phyloP scores from a whole-genome alignment of 768 basidiomycete genomes.

The Boletus rufocinnamomeus region DNA sequence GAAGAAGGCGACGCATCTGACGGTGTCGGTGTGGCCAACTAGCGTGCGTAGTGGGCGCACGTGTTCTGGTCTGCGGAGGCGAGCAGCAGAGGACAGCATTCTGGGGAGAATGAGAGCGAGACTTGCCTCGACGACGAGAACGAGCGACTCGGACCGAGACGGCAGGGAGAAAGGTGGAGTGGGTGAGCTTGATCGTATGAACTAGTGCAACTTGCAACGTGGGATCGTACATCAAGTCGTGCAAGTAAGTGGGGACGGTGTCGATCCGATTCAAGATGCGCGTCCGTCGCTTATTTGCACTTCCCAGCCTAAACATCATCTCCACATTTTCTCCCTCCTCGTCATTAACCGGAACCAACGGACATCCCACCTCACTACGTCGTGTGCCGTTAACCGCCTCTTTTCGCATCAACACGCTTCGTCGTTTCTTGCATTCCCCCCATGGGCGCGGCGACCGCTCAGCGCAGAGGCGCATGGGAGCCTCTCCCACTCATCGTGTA shows the following conservation, averaged over 20 bases:
- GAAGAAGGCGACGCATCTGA: slow-evolving; percentile 32
- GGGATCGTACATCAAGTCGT: neutral
- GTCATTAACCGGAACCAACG: no score
- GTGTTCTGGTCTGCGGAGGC: slow-evolving; percentile 26
- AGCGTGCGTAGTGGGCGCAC: slow-evolving; percentile 28
- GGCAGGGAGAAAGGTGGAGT: neutral
- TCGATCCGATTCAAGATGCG: neutral
- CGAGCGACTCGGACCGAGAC: neutral
- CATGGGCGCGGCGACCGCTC: slow-evolving; percentile 27
- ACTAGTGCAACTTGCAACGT: neutral
- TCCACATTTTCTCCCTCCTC: neutral
- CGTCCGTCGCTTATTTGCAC: neutral
- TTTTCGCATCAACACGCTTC: neutral
- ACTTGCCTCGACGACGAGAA: neutral
- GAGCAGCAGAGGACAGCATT: slow-evolving; percentile 28
- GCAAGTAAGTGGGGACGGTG: neutral
- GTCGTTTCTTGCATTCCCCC: neutral
- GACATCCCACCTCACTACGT: neutral
- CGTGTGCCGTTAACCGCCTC: neutral
- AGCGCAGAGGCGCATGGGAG: slow-evolving; percentile 55
- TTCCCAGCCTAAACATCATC: neutral
- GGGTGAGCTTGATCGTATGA: neutral
- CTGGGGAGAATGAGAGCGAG: no score
- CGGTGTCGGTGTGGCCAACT: slow-evolving; percentile 36
- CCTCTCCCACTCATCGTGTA: slow-evolving; percentile 78